Conservation (phyloP, 305 asterid species). For the Lippia alba region DNA sequence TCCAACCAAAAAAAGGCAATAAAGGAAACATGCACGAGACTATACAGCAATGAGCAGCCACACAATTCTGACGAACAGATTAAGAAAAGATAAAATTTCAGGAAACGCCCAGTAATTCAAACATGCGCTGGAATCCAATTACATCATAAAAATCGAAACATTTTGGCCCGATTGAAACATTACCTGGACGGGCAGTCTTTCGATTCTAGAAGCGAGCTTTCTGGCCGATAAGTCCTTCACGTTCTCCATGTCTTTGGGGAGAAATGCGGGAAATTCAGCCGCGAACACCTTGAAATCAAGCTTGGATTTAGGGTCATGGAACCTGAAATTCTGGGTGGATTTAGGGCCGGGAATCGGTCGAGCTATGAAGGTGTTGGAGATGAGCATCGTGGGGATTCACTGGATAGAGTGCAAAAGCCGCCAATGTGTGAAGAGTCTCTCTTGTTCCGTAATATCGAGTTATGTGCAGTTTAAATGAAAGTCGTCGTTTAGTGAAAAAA, state of each 20-base stretch:
- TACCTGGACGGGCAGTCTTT: conserved; percentile 67
- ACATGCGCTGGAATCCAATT: conserved; percentile 16
- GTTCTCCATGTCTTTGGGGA: conserved; percentile 70
- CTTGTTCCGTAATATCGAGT: not conserved
- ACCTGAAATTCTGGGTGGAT: conserved; percentile 28
- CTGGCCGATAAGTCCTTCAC: conserved; percentile 74
- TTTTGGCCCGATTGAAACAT: not conserved
- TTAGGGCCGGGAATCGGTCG: conserved; percentile 34
- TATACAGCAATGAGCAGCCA: not conserved
- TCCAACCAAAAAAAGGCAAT: not conserved
- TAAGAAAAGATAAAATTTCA: not conserved
- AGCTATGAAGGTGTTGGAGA: conserved; percentile 34
- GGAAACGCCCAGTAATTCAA: not conserved
- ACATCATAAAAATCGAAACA: not conserved
- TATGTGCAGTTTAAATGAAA: not conserved
- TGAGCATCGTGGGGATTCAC: conserved; percentile 42
- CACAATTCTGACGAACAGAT: no score
- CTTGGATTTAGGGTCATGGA: not conserved
- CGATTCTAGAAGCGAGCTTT: conserved; percentile 73
- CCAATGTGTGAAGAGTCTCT: not conserved
- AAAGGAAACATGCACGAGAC: conserved; percentile 20
- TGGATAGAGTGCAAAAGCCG: conserved; percentile 11
- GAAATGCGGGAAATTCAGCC: conserved; percentile 67
- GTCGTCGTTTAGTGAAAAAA: not conserved
- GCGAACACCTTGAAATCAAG: conserved; percentile 41